Evolutionary conservation across 805 yeast genomes (phyloP).

Genomic region (Metschnikowia picachoensis): DNA sequence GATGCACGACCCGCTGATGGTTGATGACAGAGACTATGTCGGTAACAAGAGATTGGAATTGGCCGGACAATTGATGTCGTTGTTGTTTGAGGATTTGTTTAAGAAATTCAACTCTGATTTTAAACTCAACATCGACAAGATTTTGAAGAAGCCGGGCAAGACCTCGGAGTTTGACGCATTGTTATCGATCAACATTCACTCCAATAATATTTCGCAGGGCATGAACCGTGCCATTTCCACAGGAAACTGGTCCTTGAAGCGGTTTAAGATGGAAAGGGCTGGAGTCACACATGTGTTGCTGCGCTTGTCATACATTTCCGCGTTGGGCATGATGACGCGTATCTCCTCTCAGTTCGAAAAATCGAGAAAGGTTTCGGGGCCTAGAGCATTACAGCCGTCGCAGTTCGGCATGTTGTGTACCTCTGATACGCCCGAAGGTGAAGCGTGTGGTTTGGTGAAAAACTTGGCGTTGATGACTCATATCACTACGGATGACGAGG

Average conservation of each 20-base stretch:
- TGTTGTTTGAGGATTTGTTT: slow-evolving; percentile 93
- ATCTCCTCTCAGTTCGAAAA: slow-evolving; percentile 98
- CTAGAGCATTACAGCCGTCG: slow-evolving; percentile 97
- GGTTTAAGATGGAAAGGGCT: slow-evolving; percentile 99
- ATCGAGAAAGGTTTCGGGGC: slow-evolving; percentile 96
- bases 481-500: slow-evolving; percentile 97
- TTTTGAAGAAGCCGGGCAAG: slow-evolving; percentile 87
- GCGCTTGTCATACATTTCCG: slow-evolving; percentile 87
- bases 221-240: slow-evolving; percentile 95
- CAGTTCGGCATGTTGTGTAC: slow-evolving; percentile 99
- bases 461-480: slow-evolving; percentile 97
- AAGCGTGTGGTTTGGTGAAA: slow-evolving; percentile 98
- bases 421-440: slow-evolving; percentile 99
- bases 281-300: slow-evolving; percentile 97
- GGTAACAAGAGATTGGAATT: slow-evolving; percentile 96
- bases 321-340: slow-evolving; percentile 99
- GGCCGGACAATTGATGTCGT: slow-evolving; percentile 95
- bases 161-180: slow-evolving; percentile 95
- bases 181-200: slow-evolving; percentile 82
- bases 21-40: slow-evolving; percentile 98
- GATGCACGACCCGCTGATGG: slow-evolving; percentile 88
- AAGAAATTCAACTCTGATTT: slow-evolving; percentile 94
- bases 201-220: slow-evolving; percentile 91
- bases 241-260: slow-evolving; percentile 97
- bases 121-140: slow-evolving; percentile 91